Evolutionary conservation across 2,329 filamentous ascomycete species (phyloP), one percentile per base, ranked within the genome.

Genomic region (Ceratocystis lukuohia): DNA sequence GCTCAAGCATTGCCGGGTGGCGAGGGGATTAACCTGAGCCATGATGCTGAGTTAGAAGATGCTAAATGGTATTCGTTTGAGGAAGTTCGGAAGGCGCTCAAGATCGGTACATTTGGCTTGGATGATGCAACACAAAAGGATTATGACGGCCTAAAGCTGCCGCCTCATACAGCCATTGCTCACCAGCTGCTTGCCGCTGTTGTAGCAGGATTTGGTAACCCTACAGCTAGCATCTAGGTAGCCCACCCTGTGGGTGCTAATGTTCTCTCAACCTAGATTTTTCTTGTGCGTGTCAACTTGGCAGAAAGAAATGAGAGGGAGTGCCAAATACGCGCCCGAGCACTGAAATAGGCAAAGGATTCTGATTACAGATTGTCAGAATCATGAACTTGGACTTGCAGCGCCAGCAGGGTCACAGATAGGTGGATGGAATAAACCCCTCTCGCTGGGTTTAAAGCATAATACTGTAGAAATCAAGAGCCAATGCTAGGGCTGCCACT

Each of bases 11-110:
- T 89, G 22, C 88, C 89, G 0, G 76, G 77, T 0, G 90, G 90
- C 30, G 94, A 99, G 80, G 82, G 76, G 41, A 91, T 99, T 64
- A 83, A 86, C 71, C 77, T 99, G 2, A 86, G 88, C 15, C 88
- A 97, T 74, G 94, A 99, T 74, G 89, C 90, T 0, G 94, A 99
- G 78, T 76, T 99, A 69, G 90, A 96, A 73, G 84, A 88, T 75
- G 94, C 94, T 2, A 88, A 85, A 74, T 99, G 94, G 94, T 93
- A 93, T 72, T 77, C 82, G 0, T 77, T 95, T 44, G 90, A 91
- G 1, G 91, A 96, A 76, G 84, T 96, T 1, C 80, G 85, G 72
- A 83, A 88, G 72, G 93, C 91, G 1, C 76, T 97, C 73, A 76
- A 77, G 66, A 78, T 82, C 7, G 70, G 66, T 5, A 84, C 84